Base-by-base conservation (phyloP, 805 yeast species). In the Yarrowia sp. region DNA sequence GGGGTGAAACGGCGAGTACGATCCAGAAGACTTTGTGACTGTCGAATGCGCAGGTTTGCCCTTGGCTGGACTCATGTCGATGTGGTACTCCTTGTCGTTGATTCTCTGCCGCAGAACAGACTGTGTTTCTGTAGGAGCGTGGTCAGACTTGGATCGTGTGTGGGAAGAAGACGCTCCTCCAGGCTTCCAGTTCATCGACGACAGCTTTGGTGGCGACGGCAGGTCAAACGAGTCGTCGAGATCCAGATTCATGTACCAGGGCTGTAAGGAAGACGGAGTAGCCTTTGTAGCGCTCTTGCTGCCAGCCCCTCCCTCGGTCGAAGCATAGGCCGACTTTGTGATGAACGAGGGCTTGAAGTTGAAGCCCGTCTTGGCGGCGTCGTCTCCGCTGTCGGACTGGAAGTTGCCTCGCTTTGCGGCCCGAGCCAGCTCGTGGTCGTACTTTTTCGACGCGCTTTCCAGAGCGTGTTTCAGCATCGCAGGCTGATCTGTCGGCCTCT, bases 391-490 rank as follows among this genome's bases (percentile, higher is more conserved):
- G n/a, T 47, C 35, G 3, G 51, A 29, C 55, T 22, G 19, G 18
- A 38, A 39, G 31, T 60, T 33, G 51, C 56, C 21, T 44, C 62
- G 16, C 32, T 59, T 31, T 4, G 60, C 35, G 24, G 38, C 39
- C n/a, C 63, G 8, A 29, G 63, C 41, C 2, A 51, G 32, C 22
- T 51, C 58, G 16, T 38, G 58, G 16, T 38, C 39, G 41, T 35
- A 25, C 49, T 39, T 38, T n/a, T 42, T 47, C 0, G 59, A 42
- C 10, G 39, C 32, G 21, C 47, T 25, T 22, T 31, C 63, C 29
- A 38, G 46, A 16, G 47, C 31, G 53, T 59, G 60, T 59, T 61
- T 24, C 63, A 41, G n/a, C n/a, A n/a, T 14, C 9, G 61, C 27
- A 46, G 42, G 49, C 44, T 61, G 25, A 9, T 14, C 29, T 12